Evolutionary conservation across 2,329 filamentous ascomycete genomes (phyloP).

Genomic region (Fusarium sp.): DNA sequence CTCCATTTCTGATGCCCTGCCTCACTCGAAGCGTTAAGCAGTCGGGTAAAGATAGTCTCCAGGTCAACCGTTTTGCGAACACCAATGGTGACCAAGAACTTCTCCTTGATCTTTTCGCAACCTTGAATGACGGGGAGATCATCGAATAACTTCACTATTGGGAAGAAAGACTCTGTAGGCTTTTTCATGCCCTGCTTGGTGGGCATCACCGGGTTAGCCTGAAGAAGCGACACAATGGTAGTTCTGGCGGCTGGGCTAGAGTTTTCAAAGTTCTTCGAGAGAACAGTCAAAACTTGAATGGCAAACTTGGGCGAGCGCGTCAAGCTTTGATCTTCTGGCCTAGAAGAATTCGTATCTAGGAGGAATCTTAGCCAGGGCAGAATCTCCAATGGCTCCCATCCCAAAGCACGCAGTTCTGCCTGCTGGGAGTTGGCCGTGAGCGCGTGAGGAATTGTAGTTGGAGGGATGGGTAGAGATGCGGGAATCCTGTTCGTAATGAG

Average conservation of each 20-base stretch:
- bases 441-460: conserved; percentile 84
- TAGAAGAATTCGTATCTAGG: conserved; percentile 72
- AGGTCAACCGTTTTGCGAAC: conserved; percentile 96
- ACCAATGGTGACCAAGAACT: conserved; percentile 83
- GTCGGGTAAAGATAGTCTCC: conserved; percentile 88
- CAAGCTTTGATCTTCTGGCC: conserved; percentile 73
- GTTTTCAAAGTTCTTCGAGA: conserved; percentile 93
- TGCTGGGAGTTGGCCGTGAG: conserved; percentile 77
- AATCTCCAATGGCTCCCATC: conserved; percentile 87
- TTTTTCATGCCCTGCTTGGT: conserved; percentile 91
- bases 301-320: conserved; percentile 79
- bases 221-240: conserved; percentile 72
- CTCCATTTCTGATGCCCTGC: conserved; percentile 78
- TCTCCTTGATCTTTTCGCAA: conserved; percentile 86
- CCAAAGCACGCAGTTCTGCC: conserved; percentile 79
- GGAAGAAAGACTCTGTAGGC: conserved; percentile 89
- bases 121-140: conserved; percentile 85
- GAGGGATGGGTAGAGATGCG: conserved; percentile 81
- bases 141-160: conserved; percentile 93
- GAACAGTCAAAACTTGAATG: conserved; percentile 76
- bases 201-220: conserved; percentile 79
- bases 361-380: conserved; percentile 88
- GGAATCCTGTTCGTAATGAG: conserved; percentile 83
- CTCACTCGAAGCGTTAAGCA: conserved; percentile 71
- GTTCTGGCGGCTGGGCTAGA: conserved; percentile 73